Evolutionary conservation across 345 rosid genomes (phyloP).

Genomic region (Rhodamnia argentea): DNA sequence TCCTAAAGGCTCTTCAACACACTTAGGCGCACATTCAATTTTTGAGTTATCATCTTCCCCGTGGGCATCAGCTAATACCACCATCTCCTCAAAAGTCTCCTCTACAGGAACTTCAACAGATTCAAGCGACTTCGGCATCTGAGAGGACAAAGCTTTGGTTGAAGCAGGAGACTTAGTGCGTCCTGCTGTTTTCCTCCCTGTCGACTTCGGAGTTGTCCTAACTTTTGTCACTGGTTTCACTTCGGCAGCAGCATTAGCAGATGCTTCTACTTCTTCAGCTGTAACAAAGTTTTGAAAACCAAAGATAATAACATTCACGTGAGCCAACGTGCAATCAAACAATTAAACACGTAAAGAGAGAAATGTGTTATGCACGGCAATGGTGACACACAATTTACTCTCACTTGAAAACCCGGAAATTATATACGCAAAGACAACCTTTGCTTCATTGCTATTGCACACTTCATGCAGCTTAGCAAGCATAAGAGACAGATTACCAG

Average conservation of each 20-base stretch:
- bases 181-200: slow-evolving; percentile 16
- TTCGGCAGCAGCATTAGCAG: neutral
- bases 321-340: slow-evolving; percentile 4
- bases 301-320: neutral
- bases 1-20: neutral
- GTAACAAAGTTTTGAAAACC: neutral
- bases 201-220: slow-evolving; percentile 6
- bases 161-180: slow-evolving; percentile 12
- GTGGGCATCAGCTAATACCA: neutral
- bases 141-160: slow-evolving; percentile 4
- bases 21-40: neutral
- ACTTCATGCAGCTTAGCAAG: neutral
- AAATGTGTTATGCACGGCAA: neutral
- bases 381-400: neutral
- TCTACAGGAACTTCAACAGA: slow-evolving; percentile 4
- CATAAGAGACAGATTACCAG: neutral
- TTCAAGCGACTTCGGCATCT: slow-evolving; percentile 6
- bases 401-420: neutral
- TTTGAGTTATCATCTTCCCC: neutral
- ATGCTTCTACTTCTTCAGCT: slow-evolving; percentile 14
- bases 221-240: slow-evolving; percentile 1
- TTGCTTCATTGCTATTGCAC: neutral
- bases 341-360: neutral
- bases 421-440: neutral
- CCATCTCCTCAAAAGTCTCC: slow-evolving; percentile 1